Evolutionary conservation across 192 early-diverging fungal genomes (phyloP).

Genomic region (Backusella westeae): DNA sequence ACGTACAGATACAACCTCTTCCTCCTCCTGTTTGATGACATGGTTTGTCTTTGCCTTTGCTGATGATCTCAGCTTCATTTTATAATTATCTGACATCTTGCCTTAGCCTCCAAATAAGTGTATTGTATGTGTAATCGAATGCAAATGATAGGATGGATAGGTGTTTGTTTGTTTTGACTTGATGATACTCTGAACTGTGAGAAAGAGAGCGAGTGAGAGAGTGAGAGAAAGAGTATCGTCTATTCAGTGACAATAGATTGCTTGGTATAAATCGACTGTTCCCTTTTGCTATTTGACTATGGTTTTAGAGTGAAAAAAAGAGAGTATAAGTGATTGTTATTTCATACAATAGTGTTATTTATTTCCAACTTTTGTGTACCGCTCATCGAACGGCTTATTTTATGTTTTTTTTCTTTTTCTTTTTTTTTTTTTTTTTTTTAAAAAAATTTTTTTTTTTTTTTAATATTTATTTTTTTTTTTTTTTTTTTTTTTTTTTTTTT

Average conservation of each 20-base stretch:
- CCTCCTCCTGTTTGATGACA: background rate
- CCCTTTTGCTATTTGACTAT: background rate
- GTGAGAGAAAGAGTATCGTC: too few species aligned
- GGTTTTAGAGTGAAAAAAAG: background rate
- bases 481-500: background rate
- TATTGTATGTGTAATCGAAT: background rate
- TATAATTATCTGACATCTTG: background rate
- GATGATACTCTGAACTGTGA: background rate
- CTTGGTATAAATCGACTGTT: background rate
- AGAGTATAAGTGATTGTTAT: too few species aligned
- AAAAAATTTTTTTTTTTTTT: background rate
- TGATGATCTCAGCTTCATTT: background rate
- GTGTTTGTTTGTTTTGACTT: background rate
- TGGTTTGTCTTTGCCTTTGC: background rate
- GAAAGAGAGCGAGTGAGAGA: too few species aligned
- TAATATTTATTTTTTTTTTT: background rate
- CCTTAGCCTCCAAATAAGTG: background rate
- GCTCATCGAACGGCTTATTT: too few species aligned
- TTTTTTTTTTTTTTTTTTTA: background rate
- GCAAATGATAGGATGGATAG: background rate
- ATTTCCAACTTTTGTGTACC: background rate
- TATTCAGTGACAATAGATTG: background rate
- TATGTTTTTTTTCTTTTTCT: background rate
- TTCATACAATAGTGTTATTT: background rate
- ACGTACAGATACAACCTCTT: background rate